A percentile compares a stretch with the other conserved stretches of the same genome.
These are phyloP conservation scores for Macrotyloma uniflorum DNA, from an alignment of 306 rosid species.

Conservation along the genomic window DNA sequence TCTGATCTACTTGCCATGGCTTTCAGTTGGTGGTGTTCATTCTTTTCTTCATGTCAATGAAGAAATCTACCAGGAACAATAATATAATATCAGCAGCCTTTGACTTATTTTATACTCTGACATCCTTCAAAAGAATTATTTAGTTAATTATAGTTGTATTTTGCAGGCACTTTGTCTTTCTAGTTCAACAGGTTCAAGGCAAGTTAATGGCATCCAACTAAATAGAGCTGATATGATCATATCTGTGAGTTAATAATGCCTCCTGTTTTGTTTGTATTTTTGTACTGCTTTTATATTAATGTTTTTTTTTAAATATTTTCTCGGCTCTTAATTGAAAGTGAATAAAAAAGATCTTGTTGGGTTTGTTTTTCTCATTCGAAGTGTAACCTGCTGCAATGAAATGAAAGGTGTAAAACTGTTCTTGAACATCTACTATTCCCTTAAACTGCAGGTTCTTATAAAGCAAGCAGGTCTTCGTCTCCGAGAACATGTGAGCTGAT, in stretches of 20 bases:
- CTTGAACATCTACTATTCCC: slow-evolving; percentile 35
- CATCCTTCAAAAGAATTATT: slow-evolving; percentile 22
- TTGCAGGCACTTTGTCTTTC: slow-evolving; percentile 84
- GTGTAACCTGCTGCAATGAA: slow-evolving; percentile 10
- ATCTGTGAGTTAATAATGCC: slow-evolving; percentile 57
- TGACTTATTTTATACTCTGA: neutral
- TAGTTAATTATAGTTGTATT: slow-evolving; percentile 14
- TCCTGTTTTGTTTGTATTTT: slow-evolving; percentile 10
- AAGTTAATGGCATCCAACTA: slow-evolving; percentile 74
- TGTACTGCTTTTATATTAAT: neutral
- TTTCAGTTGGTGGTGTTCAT: neutral
- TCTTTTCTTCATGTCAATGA: neutral
- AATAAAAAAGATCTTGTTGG: slow-evolving; percentile 16
- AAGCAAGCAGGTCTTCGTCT: slow-evolving; percentile 91
- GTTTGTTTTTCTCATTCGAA: neutral
- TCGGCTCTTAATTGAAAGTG: neutral
- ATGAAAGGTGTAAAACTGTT: slow-evolving; percentile 12
- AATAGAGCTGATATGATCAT: slow-evolving; percentile 91
- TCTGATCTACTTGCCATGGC: neutral
- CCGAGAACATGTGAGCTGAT: slow-evolving; percentile 75
- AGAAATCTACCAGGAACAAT: slow-evolving; percentile 1
- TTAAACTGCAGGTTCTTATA: slow-evolving; percentile 72
- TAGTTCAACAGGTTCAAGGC: slow-evolving; percentile 59
- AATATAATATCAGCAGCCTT: slow-evolving; percentile 2
- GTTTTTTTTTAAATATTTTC: neutral